These are phyloP conservation scores for Corylus americana DNA, from an alignment of 306 rosid genomes.

Conservation along the genomic window DNA sequence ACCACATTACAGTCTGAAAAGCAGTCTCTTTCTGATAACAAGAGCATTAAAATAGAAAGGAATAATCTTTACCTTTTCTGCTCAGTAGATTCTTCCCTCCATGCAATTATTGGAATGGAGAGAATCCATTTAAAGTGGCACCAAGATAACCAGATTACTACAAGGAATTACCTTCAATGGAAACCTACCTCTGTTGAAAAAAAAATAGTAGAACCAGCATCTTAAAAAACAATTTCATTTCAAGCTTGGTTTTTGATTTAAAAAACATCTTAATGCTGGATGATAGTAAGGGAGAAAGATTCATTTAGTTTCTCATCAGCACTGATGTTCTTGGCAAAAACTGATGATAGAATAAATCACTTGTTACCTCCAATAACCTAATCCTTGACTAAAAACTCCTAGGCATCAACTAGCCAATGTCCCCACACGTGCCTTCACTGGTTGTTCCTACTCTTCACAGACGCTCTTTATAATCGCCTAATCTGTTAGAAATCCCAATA, in stretches of 20 bases:
- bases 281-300: background rate
- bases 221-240: background rate
- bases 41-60: background rate
- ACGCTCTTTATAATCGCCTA: slow-evolving; percentile 45
- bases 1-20: background rate
- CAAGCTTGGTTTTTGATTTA: background rate
- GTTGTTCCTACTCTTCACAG: slow-evolving; percentile 33
- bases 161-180: too few species aligned
- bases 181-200: background rate
- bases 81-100: background rate
- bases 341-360: background rate
- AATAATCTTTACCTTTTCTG: background rate
- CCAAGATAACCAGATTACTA: background rate
- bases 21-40: background rate
- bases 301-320: background rate
- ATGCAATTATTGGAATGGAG: background rate
- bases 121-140: background rate
- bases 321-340: background rate
- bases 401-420: background rate
- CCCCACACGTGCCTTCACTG: background rate
- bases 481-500: slow-evolving; percentile 39
- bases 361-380: slow-evolving; percentile 6
- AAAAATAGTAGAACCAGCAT: background rate
- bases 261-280: background rate
- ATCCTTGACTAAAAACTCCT: background rate